Evolutionary conservation across 2,329 filamentous ascomycete genomes (phyloP).

Genomic region (Gyromitra esculenta): DNA sequence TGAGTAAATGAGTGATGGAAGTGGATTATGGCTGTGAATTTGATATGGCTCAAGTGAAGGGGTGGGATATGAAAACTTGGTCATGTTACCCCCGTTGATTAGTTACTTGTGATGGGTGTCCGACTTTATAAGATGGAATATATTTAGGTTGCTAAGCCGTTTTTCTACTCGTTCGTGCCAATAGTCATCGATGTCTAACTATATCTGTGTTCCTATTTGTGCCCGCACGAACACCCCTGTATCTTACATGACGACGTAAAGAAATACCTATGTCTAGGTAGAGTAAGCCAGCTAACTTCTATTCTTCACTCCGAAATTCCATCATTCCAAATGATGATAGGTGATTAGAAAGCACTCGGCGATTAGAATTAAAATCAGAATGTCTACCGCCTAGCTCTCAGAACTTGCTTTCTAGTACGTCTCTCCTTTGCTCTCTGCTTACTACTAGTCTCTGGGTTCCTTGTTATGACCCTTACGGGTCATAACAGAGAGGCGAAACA

Average conservation of each 20-base stretch:
- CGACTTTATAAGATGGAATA: background rate
- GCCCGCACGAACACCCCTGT: background rate
- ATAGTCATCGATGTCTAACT: background rate
- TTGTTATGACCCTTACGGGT: no score
- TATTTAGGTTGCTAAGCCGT: background rate
- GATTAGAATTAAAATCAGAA: no score
- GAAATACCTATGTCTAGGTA: background rate
- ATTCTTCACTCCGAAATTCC: background rate
- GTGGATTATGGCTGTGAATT: constrained; percentile 34
- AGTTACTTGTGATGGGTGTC: background rate
- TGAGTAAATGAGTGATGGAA: constrained; percentile 6
- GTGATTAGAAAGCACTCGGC: no score
- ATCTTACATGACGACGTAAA: background rate
- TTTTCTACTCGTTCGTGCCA: background rate
- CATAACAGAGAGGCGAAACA: no score
- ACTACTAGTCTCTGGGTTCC: no score
- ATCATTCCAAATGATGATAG: no score
- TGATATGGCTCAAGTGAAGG: constrained; percentile 35
- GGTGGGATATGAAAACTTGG: constrained; percentile 1
- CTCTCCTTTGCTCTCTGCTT: no score
- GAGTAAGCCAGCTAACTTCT: background rate
- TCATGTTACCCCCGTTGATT: background rate
- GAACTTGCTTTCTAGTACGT: no score
- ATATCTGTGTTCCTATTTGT: background rate
- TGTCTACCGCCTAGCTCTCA: no score